A percentile compares a stretch with the other conserved stretches of the same genome.
phyloP scores from a whole-genome alignment of 2,329 filamentous ascomycete genomes.

The Biscogniauxia mediterranea region DNA sequence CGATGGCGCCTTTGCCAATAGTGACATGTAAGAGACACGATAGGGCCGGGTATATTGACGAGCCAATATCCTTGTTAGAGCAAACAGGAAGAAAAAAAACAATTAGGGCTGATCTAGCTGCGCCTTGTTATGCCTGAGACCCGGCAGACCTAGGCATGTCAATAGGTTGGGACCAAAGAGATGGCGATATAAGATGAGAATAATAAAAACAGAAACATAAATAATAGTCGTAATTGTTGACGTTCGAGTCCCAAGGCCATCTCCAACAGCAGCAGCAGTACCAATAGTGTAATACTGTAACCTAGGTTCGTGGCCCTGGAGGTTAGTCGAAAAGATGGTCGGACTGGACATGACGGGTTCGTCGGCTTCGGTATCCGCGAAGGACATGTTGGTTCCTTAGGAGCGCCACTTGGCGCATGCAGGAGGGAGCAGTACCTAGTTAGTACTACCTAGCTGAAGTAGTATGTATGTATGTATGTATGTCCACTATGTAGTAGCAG shows the following conservation, averaged over 20 bases:
- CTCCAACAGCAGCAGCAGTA: too few relatives aligned
- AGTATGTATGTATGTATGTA: neutral
- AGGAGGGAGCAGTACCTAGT: neutral
- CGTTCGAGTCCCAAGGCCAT: too few relatives aligned
- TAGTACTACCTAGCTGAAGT: too few relatives aligned
- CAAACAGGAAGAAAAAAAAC: neutral
- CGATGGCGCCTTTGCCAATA: constrained; percentile 11
- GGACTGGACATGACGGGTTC: neutral
- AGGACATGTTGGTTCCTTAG: neutral
- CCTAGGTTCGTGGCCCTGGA: too few relatives aligned
- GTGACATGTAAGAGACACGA: neutral
- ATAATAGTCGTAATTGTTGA: too few relatives aligned
- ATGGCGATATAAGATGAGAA: neutral
- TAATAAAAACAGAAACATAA: neutral
- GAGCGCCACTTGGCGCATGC: neutral
- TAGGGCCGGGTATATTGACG: neutral
- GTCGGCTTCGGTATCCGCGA: neutral
- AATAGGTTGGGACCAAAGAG: neutral
- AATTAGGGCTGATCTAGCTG: neutral
- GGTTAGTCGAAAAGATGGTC: too few relatives aligned
- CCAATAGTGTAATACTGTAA: too few relatives aligned
- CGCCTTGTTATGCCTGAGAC: neutral
- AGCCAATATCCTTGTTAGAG: neutral
- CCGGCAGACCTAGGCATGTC: too few relatives aligned
- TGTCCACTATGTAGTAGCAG: too few relatives aligned